Base-by-base conservation (phyloP, 352 stramenopile genomes). In the Globisporangium middletonii region DNA sequence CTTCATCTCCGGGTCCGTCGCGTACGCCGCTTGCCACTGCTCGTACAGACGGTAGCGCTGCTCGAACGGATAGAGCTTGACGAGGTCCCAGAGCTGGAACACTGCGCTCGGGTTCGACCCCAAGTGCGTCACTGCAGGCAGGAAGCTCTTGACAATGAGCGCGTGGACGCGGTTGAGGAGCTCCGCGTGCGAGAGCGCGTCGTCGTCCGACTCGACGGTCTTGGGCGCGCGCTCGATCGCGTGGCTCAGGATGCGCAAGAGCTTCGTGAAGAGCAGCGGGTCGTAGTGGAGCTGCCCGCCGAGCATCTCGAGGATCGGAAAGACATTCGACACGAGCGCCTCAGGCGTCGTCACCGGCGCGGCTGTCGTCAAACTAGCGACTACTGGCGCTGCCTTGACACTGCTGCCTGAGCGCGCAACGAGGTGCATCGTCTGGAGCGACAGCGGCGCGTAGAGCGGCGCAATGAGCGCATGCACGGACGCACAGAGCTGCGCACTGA, bases 11-110 rank as follows among this genome's bases (percentile, higher is more conserved):
- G 82, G 72, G 43, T 63, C 79, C 33, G 66, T 79, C 4, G 68
- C 53, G 55, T 93, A 93, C 30, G 77, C 64, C 2, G 71, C 69
- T 28, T 90, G 73, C 85, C 85, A 95, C 23, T 86, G 68, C 45
- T 91, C 71, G 55, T 95, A 95, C 55, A 95, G 65, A 18, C 76
- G 68, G 54, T 95, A 95, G 9, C 85, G 79, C 55, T 91, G 75
- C 42, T 91, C 79, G 53, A 85, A 93, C 38, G 81, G 74, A 35
- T 85, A 82, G 18, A 62, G 55, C 62, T 95, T 95, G 27, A 95
- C 57, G 45, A 93, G 49, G 23, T 95, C 85, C 85, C 85, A 95
- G n/a, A 93, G 52, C 51, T 89, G 67, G 58, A 92, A 92, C 7
- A 83, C 69, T 3, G 72, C 79, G 55, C 79, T 90, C 8, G 85